Percentiles rank a stretch among this genome's conserved stretches.
phyloP scores from a whole-genome alignment of 2,329 filamentous ascomycete genomes.

The Zasmidium citrigriseum region DNA sequence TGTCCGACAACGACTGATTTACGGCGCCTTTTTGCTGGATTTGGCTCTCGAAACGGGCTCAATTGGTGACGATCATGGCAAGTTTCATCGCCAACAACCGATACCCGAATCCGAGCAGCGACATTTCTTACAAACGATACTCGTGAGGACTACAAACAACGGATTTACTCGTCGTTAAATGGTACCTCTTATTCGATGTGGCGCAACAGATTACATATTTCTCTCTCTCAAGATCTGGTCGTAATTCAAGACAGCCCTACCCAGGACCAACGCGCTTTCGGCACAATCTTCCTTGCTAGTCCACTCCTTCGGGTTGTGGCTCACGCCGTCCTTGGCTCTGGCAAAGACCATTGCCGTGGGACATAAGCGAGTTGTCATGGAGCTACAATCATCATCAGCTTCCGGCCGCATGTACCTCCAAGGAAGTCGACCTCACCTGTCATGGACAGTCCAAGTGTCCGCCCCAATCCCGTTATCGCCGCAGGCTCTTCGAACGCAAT shows the following conservation, averaged over 20 bases:
- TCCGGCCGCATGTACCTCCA: not conserved
- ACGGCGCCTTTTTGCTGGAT: no score
- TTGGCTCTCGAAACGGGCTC: no score
- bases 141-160: no score
- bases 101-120: not conserved
- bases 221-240: constrained; percentile 28
- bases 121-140: no score
- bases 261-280: constrained; percentile 28
- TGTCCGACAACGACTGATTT: no score
- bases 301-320: constrained; percentile 29
- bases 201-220: not conserved
- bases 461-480: constrained; percentile 27
- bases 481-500: constrained; percentile 28
- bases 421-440: constrained; percentile 7
- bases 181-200: no score
- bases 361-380: constrained; percentile 29
- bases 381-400: constrained; percentile 14
- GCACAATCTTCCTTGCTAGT: constrained; percentile 30
- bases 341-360: constrained; percentile 37
- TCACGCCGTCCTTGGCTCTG: constrained; percentile 29
- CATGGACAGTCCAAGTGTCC: constrained; percentile 29
- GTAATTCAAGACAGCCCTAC: constrained; percentile 31
- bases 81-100: not conserved
- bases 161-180: no score
- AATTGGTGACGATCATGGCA: no score